Percentiles rank a stretch among this genome's conserved stretches.
Conservation (phyloP, 345 rosid species). For the Sisymbrium irio region DNA sequence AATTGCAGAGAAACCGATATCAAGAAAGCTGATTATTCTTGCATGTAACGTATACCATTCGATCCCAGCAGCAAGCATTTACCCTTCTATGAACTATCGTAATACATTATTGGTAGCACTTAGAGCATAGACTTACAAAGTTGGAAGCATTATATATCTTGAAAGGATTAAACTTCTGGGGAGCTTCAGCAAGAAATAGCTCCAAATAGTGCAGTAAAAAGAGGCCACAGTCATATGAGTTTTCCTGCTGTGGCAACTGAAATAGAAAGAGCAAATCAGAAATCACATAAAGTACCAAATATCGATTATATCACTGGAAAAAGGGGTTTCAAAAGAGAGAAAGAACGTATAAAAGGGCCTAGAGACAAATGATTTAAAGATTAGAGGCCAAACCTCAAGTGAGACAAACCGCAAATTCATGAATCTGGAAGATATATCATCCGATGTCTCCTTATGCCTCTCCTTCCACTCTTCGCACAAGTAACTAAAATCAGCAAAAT, state of each 20-base stretch:
- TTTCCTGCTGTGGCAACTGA: conserved; percentile 99
- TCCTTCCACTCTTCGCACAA: conserved; percentile 93
- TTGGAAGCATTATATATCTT: conserved; percentile 55
- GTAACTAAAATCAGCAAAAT: conserved; percentile 51
- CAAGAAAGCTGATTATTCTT: not conserved
- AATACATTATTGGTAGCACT: conserved; percentile 3
- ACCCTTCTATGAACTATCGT: not conserved
- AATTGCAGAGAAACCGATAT: not conserved
- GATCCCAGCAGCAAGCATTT: not conserved
- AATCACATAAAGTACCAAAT: conserved; percentile 32
- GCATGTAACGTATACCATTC: not conserved
- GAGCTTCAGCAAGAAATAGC: conserved; percentile 84
- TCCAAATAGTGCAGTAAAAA: conserved; percentile 95
- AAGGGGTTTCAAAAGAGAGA: not conserved
- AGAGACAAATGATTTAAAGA: not conserved
- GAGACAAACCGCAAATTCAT: conserved; percentile 84
- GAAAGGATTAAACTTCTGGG: conserved; percentile 70
- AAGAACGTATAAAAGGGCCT: not conserved
- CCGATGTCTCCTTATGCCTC: conserved; percentile 66
- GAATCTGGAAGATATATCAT: conserved; percentile 68
- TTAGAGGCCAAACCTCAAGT: conserved; percentile 68
- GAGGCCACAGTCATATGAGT: conserved; percentile 91
- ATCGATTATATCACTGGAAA: not conserved
- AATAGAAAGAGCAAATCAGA: conserved; percentile 28
- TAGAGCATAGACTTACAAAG: conserved; percentile 64